phyloP scores from a whole-genome alignment of 192 early-diverging fungal genomes.

The Coemansia sp. region DNA sequence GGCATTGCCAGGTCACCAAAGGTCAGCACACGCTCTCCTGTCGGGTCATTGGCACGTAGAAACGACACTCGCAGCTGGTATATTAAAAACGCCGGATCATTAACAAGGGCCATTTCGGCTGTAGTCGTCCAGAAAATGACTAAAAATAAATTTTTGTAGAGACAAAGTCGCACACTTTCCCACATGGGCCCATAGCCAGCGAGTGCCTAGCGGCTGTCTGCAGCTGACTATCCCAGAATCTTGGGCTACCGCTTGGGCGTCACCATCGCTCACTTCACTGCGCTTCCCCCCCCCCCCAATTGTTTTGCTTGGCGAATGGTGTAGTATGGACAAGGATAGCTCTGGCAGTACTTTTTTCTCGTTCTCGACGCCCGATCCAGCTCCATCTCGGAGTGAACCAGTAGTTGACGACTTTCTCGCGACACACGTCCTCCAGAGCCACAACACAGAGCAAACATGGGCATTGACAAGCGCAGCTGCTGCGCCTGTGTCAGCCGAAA shows the following conservation, averaged over 20 bases:
- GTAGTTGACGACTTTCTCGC: conserved; percentile 20
- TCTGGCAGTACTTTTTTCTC: conserved; percentile 5
- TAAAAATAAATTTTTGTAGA: not conserved
- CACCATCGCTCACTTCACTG: not conserved
- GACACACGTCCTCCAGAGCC: conserved; percentile 6
- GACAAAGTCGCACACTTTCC: no score
- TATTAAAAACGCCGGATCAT: conserved; percentile 70
- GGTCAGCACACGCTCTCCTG: conserved; percentile 68
- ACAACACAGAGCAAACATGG: not conserved
- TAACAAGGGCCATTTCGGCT: conserved; percentile 61
- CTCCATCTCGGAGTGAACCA: not conserved
- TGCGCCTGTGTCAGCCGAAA: not conserved
- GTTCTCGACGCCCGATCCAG: not conserved
- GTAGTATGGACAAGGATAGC: conserved; percentile 5
- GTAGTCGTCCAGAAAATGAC: not conserved
- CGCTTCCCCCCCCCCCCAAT: no score
- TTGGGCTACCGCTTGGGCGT: not conserved
- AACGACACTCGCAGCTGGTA: conserved; percentile 75
- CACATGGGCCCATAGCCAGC: not conserved
- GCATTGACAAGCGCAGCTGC: not conserved
- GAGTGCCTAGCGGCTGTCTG: not conserved
- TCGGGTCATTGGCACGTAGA: conserved; percentile 68
- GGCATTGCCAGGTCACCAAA: conserved; percentile 54
- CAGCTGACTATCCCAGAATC: not conserved
- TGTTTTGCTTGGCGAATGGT: not conserved